Base-by-base conservation (phyloP, 306 rosid genomes). In the Morella rubra region DNA sequence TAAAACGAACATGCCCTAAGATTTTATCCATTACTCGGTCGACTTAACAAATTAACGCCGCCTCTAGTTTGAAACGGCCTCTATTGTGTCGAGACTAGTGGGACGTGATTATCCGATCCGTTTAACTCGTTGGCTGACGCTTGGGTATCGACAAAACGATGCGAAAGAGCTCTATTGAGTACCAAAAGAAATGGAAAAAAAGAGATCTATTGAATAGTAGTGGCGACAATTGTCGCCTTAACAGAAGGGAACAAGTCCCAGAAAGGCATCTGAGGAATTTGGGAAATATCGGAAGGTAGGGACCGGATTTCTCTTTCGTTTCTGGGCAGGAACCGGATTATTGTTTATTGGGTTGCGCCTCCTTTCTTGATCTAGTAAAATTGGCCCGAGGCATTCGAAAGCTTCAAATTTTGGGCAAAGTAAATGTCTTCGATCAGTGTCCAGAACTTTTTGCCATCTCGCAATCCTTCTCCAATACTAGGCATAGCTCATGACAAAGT, bases 391-490 rank as follows among this genome's bases (percentile, higher is more conserved):
- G 44, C 22, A 32, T 60, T 60, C 9, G 44, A 60, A 60, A 60
- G 67, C 67, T 44, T 69, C 44, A 5, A 22, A 47, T 2, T 73
- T 47, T 7, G 49, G 18, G 71, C 74, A 71, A 52, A 32, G n/a
- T 56, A 45, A 79, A 85, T 89, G 93, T 67, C 73, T 76, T 80
- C 84, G 5, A 74, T 80, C 71, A 46, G 69, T 61, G 80, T 53
- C 42, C 81, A 69, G 5, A 61, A 71, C 72, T 78, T 50, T 69
- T 55, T 77, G 71, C 20, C 49, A 40, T 73, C 67, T 56, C 56
- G 79, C 72, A 77, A 62, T 27, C 72, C 73, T 67, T 64, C 74
- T 16, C 59, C 84, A 14, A 61, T 67, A 4, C 67, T 8, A 56
- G 44, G 27, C 22, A 10, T 44, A 67, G 77, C 78, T 76, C 80